Evolutionary conservation across 2,329 filamentous ascomycete genomes (phyloP).

Genomic region (Pseudogymnoascus sp.): DNA sequence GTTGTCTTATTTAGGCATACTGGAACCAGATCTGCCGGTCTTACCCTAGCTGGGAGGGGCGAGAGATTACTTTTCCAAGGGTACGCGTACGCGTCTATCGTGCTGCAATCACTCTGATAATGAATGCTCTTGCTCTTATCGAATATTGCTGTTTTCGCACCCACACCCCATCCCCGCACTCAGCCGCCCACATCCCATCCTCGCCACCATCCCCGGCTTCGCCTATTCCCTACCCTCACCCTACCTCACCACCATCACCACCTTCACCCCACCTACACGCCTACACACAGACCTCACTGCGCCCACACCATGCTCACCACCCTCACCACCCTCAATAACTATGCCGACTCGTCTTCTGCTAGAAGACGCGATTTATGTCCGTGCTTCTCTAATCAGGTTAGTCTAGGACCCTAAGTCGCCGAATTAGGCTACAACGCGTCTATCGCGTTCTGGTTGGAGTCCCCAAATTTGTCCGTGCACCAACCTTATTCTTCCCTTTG

Average conservation of each 20-base stretch:
- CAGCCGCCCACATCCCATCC: background rate
- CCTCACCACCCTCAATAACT: background rate
- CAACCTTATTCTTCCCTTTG: no score
- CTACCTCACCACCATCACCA: background rate
- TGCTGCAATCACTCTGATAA: background rate
- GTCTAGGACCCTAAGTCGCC: background rate
- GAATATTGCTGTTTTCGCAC: background rate
- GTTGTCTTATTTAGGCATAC: background rate
- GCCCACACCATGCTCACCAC: no score
- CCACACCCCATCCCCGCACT: background rate
- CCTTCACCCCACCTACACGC: background rate
- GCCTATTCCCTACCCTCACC: background rate
- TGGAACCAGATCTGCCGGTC: background rate
- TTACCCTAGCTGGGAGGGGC: background rate
- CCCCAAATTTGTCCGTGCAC: no score
- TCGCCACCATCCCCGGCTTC: background rate
- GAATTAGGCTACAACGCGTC: background rate
- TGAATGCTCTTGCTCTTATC: constrained; percentile 4
- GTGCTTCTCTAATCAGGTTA: background rate
- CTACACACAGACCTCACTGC: no score
- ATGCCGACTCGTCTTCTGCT: background rate
- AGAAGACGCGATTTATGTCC: background rate
- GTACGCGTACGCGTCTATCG: background rate
- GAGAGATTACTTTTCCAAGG: background rate
- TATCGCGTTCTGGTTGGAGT: background rate